Base-by-base conservation (phyloP, 371 early-diverging fungal species). In the Mortierella sp. region DNA sequence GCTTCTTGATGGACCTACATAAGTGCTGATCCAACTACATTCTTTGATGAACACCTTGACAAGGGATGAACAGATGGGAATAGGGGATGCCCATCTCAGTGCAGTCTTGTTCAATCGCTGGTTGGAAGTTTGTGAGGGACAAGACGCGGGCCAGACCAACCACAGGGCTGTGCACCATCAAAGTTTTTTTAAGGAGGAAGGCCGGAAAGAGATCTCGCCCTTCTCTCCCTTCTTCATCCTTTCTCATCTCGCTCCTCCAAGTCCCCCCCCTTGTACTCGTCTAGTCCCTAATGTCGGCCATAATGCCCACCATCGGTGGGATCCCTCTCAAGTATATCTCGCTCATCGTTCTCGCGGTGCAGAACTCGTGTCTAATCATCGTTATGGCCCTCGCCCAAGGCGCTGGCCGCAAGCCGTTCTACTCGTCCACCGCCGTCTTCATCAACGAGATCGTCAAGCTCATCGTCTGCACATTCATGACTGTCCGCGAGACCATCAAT, bases 341-440 rank as follows among this genome's bases (percentile, higher is more conserved):
- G 18, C 88, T 97, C n/a, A 67, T 94, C 24, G 90, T 90, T 10
- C 86, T 96, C 12, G 91, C 93, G 1, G 89, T 97, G 61, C 97
- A 97, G 61, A 96, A 95, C 85, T 93, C 93, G 58, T 87, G 90
- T 39, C 85, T 93, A 60, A 91, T 92, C 43, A 84, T 95, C 67
- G 83, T 93, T 14, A 91, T 96, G 94, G 86, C 92, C 21, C 94
- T 95, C 61, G 90, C 94, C 31, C 86, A 91, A 59, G 83, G 85
- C 51, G 67, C 30, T 54, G 82, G 72, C 78, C 84, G 61, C 64
- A 84, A 53, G 47, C 66, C 78, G 8, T 96, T 94, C 78, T 83
- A 91, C 58, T 84, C 94, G 0, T 94, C 95, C 0, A 96, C 95
- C 0, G 96, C 95, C 5, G 96, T 96, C 30, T 85, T 96, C 31